Evolutionary conservation across 495 filamentous ascomycete species (phyloP).

Genomic region (Podospora didyma): DNA sequence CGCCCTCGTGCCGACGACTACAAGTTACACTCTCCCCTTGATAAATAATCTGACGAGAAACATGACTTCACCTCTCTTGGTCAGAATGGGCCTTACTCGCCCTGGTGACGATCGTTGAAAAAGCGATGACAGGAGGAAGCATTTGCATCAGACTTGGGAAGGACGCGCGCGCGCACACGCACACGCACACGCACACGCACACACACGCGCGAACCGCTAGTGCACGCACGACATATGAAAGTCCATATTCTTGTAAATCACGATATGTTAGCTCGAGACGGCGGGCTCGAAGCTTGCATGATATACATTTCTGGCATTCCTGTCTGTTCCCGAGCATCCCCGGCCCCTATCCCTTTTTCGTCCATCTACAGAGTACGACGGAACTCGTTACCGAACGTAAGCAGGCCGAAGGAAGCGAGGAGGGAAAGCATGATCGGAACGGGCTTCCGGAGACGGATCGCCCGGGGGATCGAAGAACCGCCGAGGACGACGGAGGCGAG

Average conservation of each 20-base stretch:
- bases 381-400: constrained; percentile 57
- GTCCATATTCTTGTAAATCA: neutral
- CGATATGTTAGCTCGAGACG: neutral
- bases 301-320: constrained; percentile 16
- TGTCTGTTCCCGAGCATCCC: neutral
- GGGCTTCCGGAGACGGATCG: constrained; percentile 72
- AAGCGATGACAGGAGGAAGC: no score
- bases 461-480: constrained; percentile 77
- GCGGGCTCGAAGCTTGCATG: neutral
- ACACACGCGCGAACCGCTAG: neutral
- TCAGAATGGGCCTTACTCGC: neutral
- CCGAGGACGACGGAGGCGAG: constrained; percentile 79
- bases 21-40: neutral
- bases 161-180: no score
- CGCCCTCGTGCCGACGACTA: neutral
- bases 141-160: no score
- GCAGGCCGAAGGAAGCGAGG: constrained; percentile 55
- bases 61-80: neutral
- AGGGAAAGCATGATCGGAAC: constrained; percentile 70
- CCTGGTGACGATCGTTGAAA: neutral
- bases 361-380: constrained; percentile 28
- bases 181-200: no score
- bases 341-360: neutral
- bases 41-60: neutral
- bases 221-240: neutral